Evolutionary conservation across 768 basidiomycete species (phyloP).

Genomic region (Tulasnella sp.): DNA sequence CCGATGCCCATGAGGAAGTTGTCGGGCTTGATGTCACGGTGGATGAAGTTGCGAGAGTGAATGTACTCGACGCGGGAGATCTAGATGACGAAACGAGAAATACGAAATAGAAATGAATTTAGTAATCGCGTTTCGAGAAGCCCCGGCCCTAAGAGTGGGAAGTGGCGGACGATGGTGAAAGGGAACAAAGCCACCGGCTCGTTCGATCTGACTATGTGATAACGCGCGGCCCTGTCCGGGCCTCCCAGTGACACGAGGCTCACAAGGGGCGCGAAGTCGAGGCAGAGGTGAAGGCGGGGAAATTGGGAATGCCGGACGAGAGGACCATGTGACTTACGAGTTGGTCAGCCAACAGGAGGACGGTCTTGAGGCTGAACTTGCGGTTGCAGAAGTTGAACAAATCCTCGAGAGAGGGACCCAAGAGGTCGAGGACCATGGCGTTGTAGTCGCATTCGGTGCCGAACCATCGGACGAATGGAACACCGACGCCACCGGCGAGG

Average conservation of each 20-base stretch:
- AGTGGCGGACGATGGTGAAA: conserved; percentile 22
- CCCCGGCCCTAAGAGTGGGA: conserved; percentile 17
- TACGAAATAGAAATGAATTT: background rate
- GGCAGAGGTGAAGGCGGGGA: background rate
- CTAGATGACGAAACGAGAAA: conserved; percentile 47
- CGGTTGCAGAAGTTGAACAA: conserved; percentile 88
- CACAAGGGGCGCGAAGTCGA: conserved; percentile 37
- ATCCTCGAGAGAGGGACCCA: conserved; percentile 82
- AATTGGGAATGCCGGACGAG: conserved; percentile 37
- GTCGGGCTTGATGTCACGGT: conserved; percentile 97
- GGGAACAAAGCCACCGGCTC: background rate
- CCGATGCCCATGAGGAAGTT: conserved; percentile 99
- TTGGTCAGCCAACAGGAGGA: conserved; percentile 91
- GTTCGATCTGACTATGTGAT: background rate
- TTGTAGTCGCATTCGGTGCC: conserved; percentile 94
- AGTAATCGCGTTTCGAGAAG: background rate
- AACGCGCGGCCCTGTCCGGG: background rate
- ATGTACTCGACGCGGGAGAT: conserved; percentile 96
- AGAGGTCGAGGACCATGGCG: conserved; percentile 97
- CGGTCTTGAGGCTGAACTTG: conserved; percentile 92
- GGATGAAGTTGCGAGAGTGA: conserved; percentile 91
- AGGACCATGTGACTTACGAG: conserved; percentile 60
- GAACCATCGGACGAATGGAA: conserved; percentile 91
- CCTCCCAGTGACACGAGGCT: background rate
- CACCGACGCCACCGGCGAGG: conserved; percentile 98